Conservation (phyloP, 2,329 filamentous ascomycete species). For the Ascochyta fabae region DNA sequence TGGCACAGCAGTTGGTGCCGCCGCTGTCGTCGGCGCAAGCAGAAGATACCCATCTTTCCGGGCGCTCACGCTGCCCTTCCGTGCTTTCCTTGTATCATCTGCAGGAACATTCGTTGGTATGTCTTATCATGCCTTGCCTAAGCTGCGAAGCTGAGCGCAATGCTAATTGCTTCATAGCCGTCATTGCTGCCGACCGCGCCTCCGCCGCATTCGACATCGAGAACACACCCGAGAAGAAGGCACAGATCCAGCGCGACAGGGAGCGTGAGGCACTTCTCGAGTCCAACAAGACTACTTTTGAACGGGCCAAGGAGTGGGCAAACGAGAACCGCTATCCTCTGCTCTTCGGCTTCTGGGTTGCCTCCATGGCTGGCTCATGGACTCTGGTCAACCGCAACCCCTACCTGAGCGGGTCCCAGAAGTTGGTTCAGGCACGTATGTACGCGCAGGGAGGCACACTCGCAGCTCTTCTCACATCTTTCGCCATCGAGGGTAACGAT, state of each 20-base stretch:
- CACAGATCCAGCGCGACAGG: slow-evolving; percentile 37
- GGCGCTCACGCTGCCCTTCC: slow-evolving; percentile 84
- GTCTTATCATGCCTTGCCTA: slow-evolving; percentile 7
- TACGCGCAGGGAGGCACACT: slow-evolving; percentile 91
- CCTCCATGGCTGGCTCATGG: slow-evolving; percentile 77
- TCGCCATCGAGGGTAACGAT: slow-evolving; percentile 82
- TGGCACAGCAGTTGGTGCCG: slow-evolving; percentile 71
- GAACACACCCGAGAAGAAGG: slow-evolving; percentile 64
- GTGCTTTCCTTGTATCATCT: slow-evolving; percentile 86
- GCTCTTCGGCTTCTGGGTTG: slow-evolving; percentile 81
- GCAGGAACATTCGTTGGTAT: slow-evolving; percentile 77
- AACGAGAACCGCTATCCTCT: slow-evolving; percentile 84
- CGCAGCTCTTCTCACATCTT: slow-evolving; percentile 80
- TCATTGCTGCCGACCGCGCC: slow-evolving; percentile 81
- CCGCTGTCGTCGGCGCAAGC: slow-evolving; percentile 71
- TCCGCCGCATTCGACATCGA: slow-evolving; percentile 74
- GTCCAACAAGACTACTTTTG: slow-evolving; percentile 60
- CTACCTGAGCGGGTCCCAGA: slow-evolving; percentile 77
- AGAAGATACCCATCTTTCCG: slow-evolving; percentile 79
- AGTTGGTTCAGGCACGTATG: slow-evolving; percentile 91
- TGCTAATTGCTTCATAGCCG: slow-evolving; percentile 52
- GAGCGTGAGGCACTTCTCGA: slow-evolving; percentile 52
- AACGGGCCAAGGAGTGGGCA: slow-evolving; percentile 75
- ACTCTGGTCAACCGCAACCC: slow-evolving; percentile 78
- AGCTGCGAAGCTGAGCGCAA: neutral